Evolutionary conservation across 306 rosid genomes (phyloP), one percentile per base, ranked within the genome.

Genomic region (Prunus kanzakura): DNA sequence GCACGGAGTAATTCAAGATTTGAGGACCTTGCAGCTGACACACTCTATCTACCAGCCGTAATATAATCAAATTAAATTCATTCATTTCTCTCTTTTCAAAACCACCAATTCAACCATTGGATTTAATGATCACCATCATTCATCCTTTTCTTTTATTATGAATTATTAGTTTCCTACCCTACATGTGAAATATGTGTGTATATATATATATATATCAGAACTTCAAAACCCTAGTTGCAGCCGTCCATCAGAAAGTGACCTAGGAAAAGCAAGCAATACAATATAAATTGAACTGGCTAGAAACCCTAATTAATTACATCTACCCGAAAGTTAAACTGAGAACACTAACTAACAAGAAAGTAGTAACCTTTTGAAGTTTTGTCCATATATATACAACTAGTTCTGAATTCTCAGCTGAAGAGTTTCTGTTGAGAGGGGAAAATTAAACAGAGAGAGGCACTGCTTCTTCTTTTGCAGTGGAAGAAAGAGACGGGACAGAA

Each of bases 1-100:
- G 94, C 86, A 85, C 57, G 85, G 65, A 76, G 78, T 76, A 45
- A 72, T 71, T 81, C 25, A 64, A 41, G 75, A 57, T 78, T 76
- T 72, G 63, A 55, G 64, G 38, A 76, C 78, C 75, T 76, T 79
- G 54, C 67, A 47, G 74, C 67, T 79, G 85, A 81, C 77, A 75
- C 58, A n/a, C 64, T 8, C 41, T 12, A 15, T 8, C 65, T 12
- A 13, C n/a, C 19, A 60, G 65, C 32, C 65, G 35, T 25, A 12
- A 60, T 8, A 7, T 60, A 12, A 60, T 8, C 35, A 60, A 60
- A 60, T 60, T 25, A 10, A 7, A 25, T 60, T 35, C 41, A 35
- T 35, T 35, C 41, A 6, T 35, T 29, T 10, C 71, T 80, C 79
- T 80, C 79, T 80, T 83, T 82, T 74, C 52, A 72, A 76, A 74